A percentile compares a stretch with the other conserved stretches of the same genome.
Evolutionary conservation across 352 stramenopile species (phyloP).

Genomic region (Pythium aristosporum): DNA sequence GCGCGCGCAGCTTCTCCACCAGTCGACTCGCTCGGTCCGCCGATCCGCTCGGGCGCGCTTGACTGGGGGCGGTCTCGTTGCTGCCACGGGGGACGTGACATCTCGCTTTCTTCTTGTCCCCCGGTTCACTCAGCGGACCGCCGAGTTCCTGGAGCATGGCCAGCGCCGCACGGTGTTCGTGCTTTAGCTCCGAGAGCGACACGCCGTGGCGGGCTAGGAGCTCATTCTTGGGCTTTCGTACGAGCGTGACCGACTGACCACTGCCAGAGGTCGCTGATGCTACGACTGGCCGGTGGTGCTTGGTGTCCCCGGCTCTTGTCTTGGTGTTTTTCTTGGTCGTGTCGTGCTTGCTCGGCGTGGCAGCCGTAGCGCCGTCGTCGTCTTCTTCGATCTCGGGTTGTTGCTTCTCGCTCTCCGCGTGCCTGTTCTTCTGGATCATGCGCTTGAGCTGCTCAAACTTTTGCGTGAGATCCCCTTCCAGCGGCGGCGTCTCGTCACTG

Average conservation of each 20-base stretch:
- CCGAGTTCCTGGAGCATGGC: slow-evolving; percentile 74
- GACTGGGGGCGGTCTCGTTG: not conserved
- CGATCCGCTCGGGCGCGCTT: not conserved
- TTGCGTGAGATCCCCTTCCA: slow-evolving; percentile 44
- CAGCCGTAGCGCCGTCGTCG: not conserved
- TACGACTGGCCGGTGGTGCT: not conserved
- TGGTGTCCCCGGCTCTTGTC: not conserved
- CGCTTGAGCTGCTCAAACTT: slow-evolving; percentile 71
- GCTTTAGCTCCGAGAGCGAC: slow-evolving; percentile 70
- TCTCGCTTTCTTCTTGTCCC: slow-evolving; percentile 19
- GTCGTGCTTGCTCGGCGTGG: not conserved
- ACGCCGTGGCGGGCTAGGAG: slow-evolving; percentile 43
- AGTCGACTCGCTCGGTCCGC: slow-evolving; percentile 33
- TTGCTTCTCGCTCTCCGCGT: slow-evolving; percentile 11
- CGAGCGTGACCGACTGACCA: not conserved
- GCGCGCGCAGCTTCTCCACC: slow-evolving; percentile 53
- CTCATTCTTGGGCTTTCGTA: slow-evolving; percentile 19
- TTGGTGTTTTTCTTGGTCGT: not conserved
- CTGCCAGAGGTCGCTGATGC: not conserved
- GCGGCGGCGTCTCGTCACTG: slow-evolving; percentile 2
- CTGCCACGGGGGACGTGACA: not conserved
- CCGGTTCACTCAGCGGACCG: slow-evolving; percentile 37
- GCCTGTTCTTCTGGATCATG: slow-evolving; percentile 52
- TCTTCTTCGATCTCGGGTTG: slow-evolving; percentile 12
- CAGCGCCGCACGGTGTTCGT: slow-evolving; percentile 71